Evolutionary conservation across 306 rosid genomes (phyloP).

Genomic region (Vachellia collinsii): DNA sequence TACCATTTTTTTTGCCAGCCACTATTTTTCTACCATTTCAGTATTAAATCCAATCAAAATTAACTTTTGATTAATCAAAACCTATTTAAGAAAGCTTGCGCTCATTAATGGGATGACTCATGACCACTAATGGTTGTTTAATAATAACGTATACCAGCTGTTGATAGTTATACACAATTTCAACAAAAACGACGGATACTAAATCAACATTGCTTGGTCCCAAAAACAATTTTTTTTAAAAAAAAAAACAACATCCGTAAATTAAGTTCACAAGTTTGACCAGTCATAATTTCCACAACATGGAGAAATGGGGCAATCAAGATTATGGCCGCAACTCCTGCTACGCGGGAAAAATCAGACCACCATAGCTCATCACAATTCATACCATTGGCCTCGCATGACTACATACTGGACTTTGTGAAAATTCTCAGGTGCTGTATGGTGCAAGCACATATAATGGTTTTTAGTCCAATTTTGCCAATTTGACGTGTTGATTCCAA

Average conservation of each 20-base stretch:
- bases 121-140: not conserved
- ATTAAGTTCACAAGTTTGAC: constrained; percentile 20
- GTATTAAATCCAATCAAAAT: not conserved
- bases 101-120: not conserved
- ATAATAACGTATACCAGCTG: not conserved
- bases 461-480: not conserved
- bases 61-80: not conserved
- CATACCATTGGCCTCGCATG: not conserved
- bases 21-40: not conserved
- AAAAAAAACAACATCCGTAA: not conserved
- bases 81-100: not conserved
- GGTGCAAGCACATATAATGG: too few relatives aligned
- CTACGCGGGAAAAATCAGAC: not conserved
- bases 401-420: not conserved
- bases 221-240: too few relatives aligned
- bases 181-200: not conserved
- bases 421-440: not conserved
- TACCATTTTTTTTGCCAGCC: not conserved
- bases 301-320: constrained; percentile 18
- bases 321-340: constrained; percentile 2
- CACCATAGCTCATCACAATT: not conserved
- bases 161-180: not conserved
- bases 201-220: constrained; percentile 9
- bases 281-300: not conserved
- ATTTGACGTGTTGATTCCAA: not conserved